Evolutionary conservation across 1,139 yeast species (phyloP).

Genomic region (Barnettozyma hawaiiensis): DNA sequence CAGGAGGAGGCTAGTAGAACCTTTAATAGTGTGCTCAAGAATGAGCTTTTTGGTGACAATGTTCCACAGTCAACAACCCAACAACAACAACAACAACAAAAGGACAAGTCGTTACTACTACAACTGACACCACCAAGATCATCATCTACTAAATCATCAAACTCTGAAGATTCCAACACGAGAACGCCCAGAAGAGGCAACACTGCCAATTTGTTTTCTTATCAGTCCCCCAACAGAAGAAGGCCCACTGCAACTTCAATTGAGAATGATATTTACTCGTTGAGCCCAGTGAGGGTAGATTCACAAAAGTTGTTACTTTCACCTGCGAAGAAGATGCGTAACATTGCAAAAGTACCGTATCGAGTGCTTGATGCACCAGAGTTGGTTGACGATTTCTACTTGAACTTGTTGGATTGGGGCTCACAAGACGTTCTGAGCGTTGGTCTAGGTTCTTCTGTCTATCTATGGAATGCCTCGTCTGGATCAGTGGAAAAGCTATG

Average conservation of each 20-base stretch:
- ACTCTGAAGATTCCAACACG: conserved; percentile 5
- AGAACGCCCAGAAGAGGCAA: conserved; percentile 42
- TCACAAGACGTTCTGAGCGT: conserved; percentile 84
- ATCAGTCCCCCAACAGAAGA: conserved; percentile 60
- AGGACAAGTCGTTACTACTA: conserved; percentile 9
- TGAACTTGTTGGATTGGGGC: conserved; percentile 95
- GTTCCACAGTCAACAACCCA: conserved; percentile 25
- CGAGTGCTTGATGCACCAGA: conserved; percentile 96
- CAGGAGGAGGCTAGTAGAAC: conserved; percentile 84
- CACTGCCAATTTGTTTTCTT: conserved; percentile 61
- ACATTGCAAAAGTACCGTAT: conserved; percentile 81
- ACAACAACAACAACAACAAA: conserved; percentile 10
- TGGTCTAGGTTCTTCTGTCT: conserved; percentile 83
- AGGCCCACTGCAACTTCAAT: conserved; percentile 52
- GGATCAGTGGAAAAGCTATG: conserved; percentile 83
- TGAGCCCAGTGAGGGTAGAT: conserved; percentile 87
- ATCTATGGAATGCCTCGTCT: conserved; percentile 84
- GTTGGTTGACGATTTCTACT: conserved; percentile 86
- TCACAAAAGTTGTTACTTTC: conserved; percentile 73
- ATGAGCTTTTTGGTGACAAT: conserved; percentile 87
- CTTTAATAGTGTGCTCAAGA: conserved; percentile 77
- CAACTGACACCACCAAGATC: conserved; percentile 23
- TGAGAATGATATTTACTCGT: conserved; percentile 69
- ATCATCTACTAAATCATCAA: conserved; percentile 11
- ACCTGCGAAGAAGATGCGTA: conserved; percentile 75